Conservation (phyloP, 352 stramenopile species). For the Phytophthora ramorum region DNA sequence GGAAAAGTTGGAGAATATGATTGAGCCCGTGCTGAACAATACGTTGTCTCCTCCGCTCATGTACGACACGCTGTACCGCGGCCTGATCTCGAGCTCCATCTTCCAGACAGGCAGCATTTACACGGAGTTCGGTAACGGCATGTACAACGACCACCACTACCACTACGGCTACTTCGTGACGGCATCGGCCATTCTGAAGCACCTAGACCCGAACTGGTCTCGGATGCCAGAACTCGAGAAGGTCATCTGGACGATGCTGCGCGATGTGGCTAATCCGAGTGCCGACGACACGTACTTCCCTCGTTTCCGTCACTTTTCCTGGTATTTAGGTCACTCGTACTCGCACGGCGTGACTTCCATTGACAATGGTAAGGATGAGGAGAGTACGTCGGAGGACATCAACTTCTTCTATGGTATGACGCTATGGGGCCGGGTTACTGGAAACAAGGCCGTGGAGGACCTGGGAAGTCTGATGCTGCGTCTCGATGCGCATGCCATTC, state of each 20-base stretch:
- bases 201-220: slow-evolving; percentile 57
- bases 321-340: slow-evolving; percentile 69
- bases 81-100: slow-evolving; percentile 46
- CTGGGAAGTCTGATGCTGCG: slow-evolving; percentile 68
- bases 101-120: slow-evolving; percentile 54
- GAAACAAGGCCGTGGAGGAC: slow-evolving; percentile 55
- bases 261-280: slow-evolving; percentile 67
- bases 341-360: slow-evolving; percentile 64
- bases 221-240: slow-evolving; percentile 52
- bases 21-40: slow-evolving; percentile 62
- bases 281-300: slow-evolving; percentile 53
- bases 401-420: slow-evolving; percentile 80
- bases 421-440: slow-evolving; percentile 58
- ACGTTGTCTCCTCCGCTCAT: slow-evolving; percentile 45
- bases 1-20: slow-evolving; percentile 52
- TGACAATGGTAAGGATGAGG: slow-evolving; percentile 66
- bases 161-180: slow-evolving; percentile 76
- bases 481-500: slow-evolving; percentile 55
- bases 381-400: slow-evolving; percentile 71
- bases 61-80: slow-evolving; percentile 68
- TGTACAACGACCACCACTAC: slow-evolving; percentile 84
- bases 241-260: slow-evolving; percentile 60
- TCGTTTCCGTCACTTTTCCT: slow-evolving; percentile 69
- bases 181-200: slow-evolving; percentile 59
- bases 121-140: slow-evolving; percentile 67